Base-by-base conservation (phyloP, 805 yeast genomes). In the Torulaspora delbrueckii region DNA sequence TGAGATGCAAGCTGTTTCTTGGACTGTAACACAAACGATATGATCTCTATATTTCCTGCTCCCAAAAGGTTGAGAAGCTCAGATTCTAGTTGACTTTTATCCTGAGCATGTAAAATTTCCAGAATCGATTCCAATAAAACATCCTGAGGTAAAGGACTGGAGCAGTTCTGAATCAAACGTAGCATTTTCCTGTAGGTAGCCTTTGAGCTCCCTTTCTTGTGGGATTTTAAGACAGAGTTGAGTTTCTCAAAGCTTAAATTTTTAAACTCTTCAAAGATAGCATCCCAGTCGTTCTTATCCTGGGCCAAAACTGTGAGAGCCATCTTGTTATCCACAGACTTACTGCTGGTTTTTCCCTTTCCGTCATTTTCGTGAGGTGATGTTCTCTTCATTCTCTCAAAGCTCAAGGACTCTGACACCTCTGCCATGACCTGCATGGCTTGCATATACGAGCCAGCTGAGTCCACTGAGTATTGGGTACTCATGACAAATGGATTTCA, bases 41-140 rank as follows among this genome's bases (percentile, higher is more conserved):
- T 85, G 40, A 90, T 65, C 43, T 88, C 96, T 50, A 93, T 75
- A 59, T 87, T 85, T 22, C 88, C 96, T 55, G 81, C 84, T 0
- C 99, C 99, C 1, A 93, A 63, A 6, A 86, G 71, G 61, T 89
- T 96, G 48, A 87, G 80, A 34, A 93, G 66, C 5, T 78, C 68
- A 5, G 86, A 79, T 58, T 90, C 96, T 9, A 86, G 57, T 31
- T 77, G 80, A 28, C 78, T 84, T 34, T 80, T 83, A 8, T 73
- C 66, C 6, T 67, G 53, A 0, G 68, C 65, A 8, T 65, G 56
- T 4, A 61, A 40, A 4, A 55, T 56, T 40, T 37, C 67, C 49
- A 47, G 45, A 42, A 58, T 57, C 48, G 65, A 60, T 26, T 63
- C 63, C 16, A 58, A 42, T 24, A 61, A 57, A 23, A 58, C 69